phyloP scores from a whole-genome alignment of 768 basidiomycete species.

The Kwoniella sp. region DNA sequence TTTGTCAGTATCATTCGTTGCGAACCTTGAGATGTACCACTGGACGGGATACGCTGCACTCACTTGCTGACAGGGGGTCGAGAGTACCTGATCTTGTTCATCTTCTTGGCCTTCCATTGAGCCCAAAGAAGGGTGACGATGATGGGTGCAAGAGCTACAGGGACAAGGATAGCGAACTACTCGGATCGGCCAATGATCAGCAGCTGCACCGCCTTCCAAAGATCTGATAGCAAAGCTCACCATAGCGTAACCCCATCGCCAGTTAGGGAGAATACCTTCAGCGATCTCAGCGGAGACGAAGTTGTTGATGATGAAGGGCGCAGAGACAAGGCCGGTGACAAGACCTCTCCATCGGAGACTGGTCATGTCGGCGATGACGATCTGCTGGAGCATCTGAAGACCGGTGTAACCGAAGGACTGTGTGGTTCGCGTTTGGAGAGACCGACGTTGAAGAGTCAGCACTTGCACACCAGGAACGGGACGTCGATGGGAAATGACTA shows the following conservation, averaged over 20 bases:
- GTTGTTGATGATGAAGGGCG: constrained; percentile 57
- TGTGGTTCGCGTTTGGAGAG: constrained; percentile 5
- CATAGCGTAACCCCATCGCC: constrained; percentile 59
- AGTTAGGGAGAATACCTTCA: constrained; percentile 49
- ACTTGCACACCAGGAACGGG: background rate
- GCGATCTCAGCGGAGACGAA: constrained; percentile 58
- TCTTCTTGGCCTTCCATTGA: constrained; percentile 49
- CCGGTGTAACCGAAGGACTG: constrained; percentile 48
- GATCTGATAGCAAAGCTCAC: constrained; percentile 8
- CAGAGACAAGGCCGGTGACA: constrained; percentile 46
- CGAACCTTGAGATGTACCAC: too few relatives aligned
- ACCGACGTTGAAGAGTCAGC: background rate
- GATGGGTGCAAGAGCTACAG: constrained; percentile 52
- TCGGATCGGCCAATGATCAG: background rate
- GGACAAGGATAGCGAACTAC: constrained; percentile 54
- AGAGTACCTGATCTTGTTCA: constrained; percentile 22
- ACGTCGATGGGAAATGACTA: constrained; percentile 12
- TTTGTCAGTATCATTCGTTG: too few relatives aligned
- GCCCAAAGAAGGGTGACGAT: constrained; percentile 55
- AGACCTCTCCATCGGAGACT: constrained; percentile 55
- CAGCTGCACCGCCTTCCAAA: background rate
- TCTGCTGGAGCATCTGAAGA: constrained; percentile 58
- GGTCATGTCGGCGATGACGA: constrained; percentile 59
- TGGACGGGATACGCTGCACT: background rate
- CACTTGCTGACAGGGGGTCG: constrained; percentile 15